Base-by-base conservation (phyloP, 768 basidiomycete genomes). In the Amanita fuliginea region DNA sequence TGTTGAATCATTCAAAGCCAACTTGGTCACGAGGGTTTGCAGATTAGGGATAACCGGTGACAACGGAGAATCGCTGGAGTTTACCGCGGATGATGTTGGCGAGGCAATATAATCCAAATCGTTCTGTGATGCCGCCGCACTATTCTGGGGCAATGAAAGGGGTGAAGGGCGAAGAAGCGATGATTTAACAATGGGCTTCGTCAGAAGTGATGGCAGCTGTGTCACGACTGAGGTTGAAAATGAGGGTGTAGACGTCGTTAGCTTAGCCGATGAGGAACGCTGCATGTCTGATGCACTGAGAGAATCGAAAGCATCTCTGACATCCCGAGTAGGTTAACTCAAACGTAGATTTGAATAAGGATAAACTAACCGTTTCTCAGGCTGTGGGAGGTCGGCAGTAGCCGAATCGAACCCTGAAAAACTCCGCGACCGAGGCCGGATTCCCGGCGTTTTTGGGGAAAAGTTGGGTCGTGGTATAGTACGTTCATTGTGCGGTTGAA, bases 381-480 rank as follows among this genome's bases (percentile, higher is more conserved):
- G 63, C 32, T 61, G 37, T 13, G 60, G 54, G 1, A 64, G 57
- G 46, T 72, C 67, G 3, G 60, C 47, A 5, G 48, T 56, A 2
- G 19, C 10, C 3, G 71, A 67, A 45, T 78, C 75, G 62, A 87
- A 82, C 2, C 77, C 82, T 7, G 86, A 88, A 59, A 90, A 90
- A 54, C 86, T 88, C 56, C 84, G 66, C 18, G 84, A 87, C 44
- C 86, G 62, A 4, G 87, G 88, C 4, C 87, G 66, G 7, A 67
- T 56, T 2, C 69, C 69, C 6, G 71, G 68, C 7, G 67, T 68
- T 49, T 73, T 72, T 0, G 86, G 84, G 50, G 77, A 70, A 57
- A 88, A 86, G 42, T 83, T 81, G 0, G 81, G 69, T 11, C 83
- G 63, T 0, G 76, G 81, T 22, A 84, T 42, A 16, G 28, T n/a